Conservation (phyloP, 2,329 filamentous ascomycete species). For the Trichoderma sp. region DNA sequence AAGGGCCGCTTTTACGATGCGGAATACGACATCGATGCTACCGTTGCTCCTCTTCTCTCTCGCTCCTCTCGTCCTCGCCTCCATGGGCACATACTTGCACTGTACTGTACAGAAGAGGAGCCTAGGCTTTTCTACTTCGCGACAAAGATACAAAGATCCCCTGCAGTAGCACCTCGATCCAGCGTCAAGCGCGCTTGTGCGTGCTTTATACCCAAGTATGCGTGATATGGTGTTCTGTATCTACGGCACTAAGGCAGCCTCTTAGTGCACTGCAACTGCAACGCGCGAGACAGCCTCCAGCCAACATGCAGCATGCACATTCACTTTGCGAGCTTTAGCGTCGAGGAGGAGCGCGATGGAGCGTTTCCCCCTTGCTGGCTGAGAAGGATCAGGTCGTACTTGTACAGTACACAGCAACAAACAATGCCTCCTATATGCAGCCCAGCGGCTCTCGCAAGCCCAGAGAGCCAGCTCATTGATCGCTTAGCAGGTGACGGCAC, state of each 20-base stretch:
- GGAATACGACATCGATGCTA: neutral
- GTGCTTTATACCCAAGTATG: neutral
- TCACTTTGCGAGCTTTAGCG: neutral
- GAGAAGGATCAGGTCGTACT: neutral
- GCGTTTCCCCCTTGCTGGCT: neutral
- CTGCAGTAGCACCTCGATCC: slow-evolving; percentile 17
- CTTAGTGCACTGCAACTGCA: neutral
- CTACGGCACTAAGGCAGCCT: neutral
- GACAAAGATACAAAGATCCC: slow-evolving; percentile 28
- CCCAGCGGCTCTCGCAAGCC: neutral
- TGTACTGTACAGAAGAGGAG: neutral
- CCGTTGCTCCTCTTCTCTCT: neutral
- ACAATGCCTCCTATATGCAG: neutral
- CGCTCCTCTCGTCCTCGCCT: neutral
- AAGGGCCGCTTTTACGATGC: neutral
- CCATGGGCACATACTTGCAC: neutral
- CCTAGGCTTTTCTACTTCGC: neutral
- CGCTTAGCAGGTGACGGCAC: neutral
- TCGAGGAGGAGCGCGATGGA: neutral
- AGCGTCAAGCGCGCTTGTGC: slow-evolving; percentile 24
- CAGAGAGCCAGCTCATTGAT: neutral
- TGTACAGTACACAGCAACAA: neutral
- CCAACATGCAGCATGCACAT: neutral
- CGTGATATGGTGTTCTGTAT: neutral
- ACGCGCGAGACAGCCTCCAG: neutral